Conservation (phyloP, 306 rosid species). For the Trifolium subterraneum region DNA sequence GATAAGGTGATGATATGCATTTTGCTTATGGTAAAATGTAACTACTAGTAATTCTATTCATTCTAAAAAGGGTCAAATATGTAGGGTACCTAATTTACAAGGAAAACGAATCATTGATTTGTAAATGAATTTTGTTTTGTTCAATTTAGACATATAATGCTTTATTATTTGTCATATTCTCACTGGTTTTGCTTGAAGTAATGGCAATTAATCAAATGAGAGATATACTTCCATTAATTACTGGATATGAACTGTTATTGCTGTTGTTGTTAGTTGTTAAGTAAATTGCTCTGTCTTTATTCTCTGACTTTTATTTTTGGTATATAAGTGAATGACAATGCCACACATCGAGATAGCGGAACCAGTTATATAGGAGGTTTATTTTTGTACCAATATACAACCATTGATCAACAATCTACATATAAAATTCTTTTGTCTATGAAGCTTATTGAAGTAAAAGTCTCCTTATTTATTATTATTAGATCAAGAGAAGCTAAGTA, state of each 20-base stretch:
- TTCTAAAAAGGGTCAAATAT: slow-evolving; percentile 2
- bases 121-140: background rate
- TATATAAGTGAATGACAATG: too few relatives aligned
- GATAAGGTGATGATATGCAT: background rate
- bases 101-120: slow-evolving; percentile 5
- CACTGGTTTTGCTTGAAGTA: background rate
- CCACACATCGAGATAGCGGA: too few relatives aligned
- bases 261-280: background rate
- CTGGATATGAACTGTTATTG: background rate
- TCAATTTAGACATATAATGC: background rate
- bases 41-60: background rate
- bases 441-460: background rate
- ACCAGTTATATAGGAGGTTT: too few relatives aligned
- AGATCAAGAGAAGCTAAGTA: background rate
- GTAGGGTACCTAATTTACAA: background rate
- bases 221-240: background rate
- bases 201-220: too few relatives aligned
- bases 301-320: background rate
- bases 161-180: background rate
- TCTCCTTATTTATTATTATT: background rate
- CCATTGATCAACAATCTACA: background rate
- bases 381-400: background rate
- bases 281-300: slow-evolving; percentile 14
- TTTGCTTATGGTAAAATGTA: background rate
- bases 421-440: background rate